Conservation (phyloP, 306 rosid species). For the Quercus glauca region DNA sequence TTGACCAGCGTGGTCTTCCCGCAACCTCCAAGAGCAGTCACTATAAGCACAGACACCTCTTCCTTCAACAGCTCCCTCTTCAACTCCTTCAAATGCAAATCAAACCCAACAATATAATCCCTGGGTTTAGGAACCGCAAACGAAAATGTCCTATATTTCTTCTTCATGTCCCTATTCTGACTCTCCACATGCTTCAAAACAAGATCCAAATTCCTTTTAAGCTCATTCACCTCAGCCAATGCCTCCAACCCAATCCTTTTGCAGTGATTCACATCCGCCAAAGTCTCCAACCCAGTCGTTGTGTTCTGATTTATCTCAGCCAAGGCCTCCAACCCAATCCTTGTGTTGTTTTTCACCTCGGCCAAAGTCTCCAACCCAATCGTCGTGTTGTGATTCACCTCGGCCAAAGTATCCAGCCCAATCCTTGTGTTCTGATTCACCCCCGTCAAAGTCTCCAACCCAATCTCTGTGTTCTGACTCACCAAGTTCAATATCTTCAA, state of each 20-base stretch:
- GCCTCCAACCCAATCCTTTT: too few relatives aligned
- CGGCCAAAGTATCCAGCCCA: too few relatives aligned
- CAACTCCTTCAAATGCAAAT: slow-evolving; percentile 20
- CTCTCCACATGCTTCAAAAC: slow-evolving; percentile 3
- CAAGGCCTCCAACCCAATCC: too few relatives aligned
- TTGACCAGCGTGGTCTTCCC: slow-evolving; percentile 57
- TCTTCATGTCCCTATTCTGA: not conserved
- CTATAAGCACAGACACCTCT: slow-evolving; percentile 1
- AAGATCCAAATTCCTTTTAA: too few relatives aligned
- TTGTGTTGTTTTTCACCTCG: too few relatives aligned
- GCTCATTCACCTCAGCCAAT: too few relatives aligned
- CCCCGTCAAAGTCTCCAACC: not conserved
- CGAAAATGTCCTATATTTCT: not conserved
- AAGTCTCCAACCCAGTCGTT: too few relatives aligned
- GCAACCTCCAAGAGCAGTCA: slow-evolving; percentile 48
- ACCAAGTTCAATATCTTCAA: not conserved
- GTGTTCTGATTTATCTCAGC: too few relatives aligned
- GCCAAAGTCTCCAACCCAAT: too few relatives aligned
- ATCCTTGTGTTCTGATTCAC: not conserved
- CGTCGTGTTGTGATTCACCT: too few relatives aligned
- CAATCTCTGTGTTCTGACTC: too few relatives aligned
- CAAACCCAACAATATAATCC: slow-evolving; percentile 30
- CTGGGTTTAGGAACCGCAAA: slow-evolving; percentile 27
- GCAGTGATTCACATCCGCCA: too few relatives aligned
- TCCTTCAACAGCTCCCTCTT: slow-evolving; percentile 33